Base-by-base conservation (phyloP, 2,329 filamentous ascomycete species). In the Aureobasidium namibiae region DNA sequence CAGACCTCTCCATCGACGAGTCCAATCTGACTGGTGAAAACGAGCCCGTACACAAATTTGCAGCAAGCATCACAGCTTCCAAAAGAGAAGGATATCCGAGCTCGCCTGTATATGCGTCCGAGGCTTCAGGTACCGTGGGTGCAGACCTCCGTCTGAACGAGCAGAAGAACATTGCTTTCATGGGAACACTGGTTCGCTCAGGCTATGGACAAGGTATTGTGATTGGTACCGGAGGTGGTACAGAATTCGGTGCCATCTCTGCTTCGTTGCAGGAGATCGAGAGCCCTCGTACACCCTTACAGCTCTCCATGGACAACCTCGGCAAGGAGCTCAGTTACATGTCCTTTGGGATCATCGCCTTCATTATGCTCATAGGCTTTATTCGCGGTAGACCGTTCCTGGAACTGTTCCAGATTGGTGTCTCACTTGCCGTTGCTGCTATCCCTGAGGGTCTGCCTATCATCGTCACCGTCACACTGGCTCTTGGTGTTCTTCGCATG, bases 1-100 rank as follows among this genome's bases (percentile, higher is more conserved):
- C 89, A 9, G 91, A 97, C 70, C 78, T 99, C 54, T 90, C 90
- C 42, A 95, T 99, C 64, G 95, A 99, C 71, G 92, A 94, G 67
- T 97, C 94, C 13, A 99, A 99, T 69, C 76, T 99, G 61, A 99
- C 94, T 0, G 94, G 94, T 61, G 94, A 99, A 73, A 97, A 96
- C 62, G 91, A 97, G 67, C 92, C 94, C 4, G 90, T 97, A 6
- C 80, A 84, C 48, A 90, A 99, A 69, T 85, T 83, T 11, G 48
- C 63, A 18, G 60, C 66, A 57, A 65, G 72, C 64, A 60, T 70
- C 64, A 57, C 68, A 73, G 67, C 77, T 78, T 41, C 21, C 7
- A 34, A 57, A 24, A 57, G 54, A 57, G 54, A 48, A 42, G 38
- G 41, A 31, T 57, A 38, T 31, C 74, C 75, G 24, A 72, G 78